These are phyloP conservation scores for Cytospora paraplurivora DNA, from an alignment of 2,329 filamentous ascomycete species.

Conservation along the genomic window DNA sequence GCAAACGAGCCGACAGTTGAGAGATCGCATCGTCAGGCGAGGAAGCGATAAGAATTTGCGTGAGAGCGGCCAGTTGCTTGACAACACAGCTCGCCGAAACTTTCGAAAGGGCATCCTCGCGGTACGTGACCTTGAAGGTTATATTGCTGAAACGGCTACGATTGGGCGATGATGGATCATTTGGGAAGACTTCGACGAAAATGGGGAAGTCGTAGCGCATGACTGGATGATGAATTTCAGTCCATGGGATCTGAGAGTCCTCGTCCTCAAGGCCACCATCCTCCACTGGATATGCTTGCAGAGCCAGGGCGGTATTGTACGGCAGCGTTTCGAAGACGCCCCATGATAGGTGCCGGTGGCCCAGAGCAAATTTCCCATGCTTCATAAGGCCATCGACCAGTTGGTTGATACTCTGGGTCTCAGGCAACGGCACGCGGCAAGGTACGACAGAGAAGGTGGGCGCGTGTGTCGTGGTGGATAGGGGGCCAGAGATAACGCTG, in stretches of 20 bases:
- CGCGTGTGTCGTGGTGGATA: slow-evolving; percentile 35
- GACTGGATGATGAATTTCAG: slow-evolving; percentile 21
- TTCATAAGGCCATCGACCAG: slow-evolving; percentile 30
- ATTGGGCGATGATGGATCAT: slow-evolving; percentile 2
- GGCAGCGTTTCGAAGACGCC: slow-evolving; percentile 35
- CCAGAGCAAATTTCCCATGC: slow-evolving; percentile 18
- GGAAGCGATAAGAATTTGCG: slow-evolving; percentile 25
- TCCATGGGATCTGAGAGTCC: slow-evolving; percentile 22
- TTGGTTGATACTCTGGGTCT: slow-evolving; percentile 24
- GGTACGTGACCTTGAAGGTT: slow-evolving; percentile 29
- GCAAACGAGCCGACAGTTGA: slow-evolving; percentile 23
- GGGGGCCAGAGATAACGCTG: slow-evolving; percentile 39
- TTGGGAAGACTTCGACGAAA: slow-evolving; percentile 29
- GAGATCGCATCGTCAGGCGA: slow-evolving; percentile 25
- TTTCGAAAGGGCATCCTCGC: slow-evolving; percentile 28
- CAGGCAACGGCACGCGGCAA: slow-evolving; percentile 35
- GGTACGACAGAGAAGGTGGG: slow-evolving; percentile 41
- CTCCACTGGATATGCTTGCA: slow-evolving; percentile 37
- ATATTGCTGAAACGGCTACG: slow-evolving; percentile 12
- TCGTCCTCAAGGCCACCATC: slow-evolving; percentile 1
- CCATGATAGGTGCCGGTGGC: slow-evolving; percentile 35
- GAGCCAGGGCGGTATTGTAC: slow-evolving; percentile 41
- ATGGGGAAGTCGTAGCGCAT: slow-evolving; percentile 31
- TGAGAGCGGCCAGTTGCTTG: slow-evolving; percentile 31
- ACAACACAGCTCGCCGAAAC: slow-evolving; percentile 29